Conservation (phyloP, 2,329 filamentous ascomycete genomes). For the Aspergillus ruber region DNA sequence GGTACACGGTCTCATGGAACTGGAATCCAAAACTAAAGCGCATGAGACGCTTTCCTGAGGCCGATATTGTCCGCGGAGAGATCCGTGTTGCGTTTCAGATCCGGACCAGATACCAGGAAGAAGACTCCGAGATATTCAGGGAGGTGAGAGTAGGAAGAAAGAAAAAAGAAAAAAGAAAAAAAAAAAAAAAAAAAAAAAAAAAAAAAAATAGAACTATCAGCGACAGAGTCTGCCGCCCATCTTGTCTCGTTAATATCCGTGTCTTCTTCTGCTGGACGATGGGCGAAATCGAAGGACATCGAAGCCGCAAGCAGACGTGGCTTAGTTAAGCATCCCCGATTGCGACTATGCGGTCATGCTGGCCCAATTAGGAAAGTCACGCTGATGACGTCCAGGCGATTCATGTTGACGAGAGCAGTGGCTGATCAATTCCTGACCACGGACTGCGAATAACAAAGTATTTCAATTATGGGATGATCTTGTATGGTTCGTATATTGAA, state of each 20-base stretch:
- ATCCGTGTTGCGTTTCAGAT: conserved; percentile 32
- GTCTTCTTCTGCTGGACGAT: background rate
- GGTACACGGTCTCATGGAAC: background rate
- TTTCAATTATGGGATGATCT: no score
- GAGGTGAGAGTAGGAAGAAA: conserved; percentile 3
- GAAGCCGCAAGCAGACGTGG: conserved; percentile 36
- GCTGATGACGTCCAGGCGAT: background rate
- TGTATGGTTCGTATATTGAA: no score
- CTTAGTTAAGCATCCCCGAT: background rate
- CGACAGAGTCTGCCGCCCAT: background rate
- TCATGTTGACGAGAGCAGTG: background rate
- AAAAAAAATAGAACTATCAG: background rate
- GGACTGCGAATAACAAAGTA: no score
- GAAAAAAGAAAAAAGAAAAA: conserved; percentile 4
- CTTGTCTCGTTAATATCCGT: conserved; percentile 6
- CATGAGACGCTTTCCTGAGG: background rate
- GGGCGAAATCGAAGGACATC: conserved; percentile 6
- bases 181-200: conserved; percentile 7
- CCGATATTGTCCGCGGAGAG: conserved; percentile 14
- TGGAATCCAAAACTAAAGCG: background rate
- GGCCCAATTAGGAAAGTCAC: background rate
- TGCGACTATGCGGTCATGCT: background rate
- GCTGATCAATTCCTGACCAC: no score
- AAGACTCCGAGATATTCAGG: conserved; percentile 1
- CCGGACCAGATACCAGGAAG: conserved; percentile 3